phyloP scores from a whole-genome alignment of 2,329 filamentous ascomycete genomes.

The Pseudocercospora macadamiae region DNA sequence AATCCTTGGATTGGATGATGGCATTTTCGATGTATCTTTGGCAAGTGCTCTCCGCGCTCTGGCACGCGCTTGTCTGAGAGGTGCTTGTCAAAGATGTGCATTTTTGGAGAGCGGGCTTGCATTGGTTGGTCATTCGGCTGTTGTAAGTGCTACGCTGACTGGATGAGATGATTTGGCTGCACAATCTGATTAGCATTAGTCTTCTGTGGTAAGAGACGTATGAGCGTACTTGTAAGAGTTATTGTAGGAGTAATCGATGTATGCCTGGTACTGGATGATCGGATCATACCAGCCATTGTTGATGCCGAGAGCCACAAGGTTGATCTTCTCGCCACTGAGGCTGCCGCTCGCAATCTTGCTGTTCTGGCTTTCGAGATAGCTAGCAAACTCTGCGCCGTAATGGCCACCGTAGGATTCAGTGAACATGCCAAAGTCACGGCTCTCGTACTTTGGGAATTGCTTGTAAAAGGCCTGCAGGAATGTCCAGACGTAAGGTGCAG shows the following conservation, averaged over 20 bases:
- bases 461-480: constrained; percentile 60
- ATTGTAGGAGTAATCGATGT: constrained; percentile 38
- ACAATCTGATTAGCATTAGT: not conserved
- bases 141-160: constrained; percentile 60
- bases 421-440: constrained; percentile 49
- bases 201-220: not conserved
- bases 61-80: constrained; percentile 39
- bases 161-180: constrained; percentile 48
- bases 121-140: constrained; percentile 53
- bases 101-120: constrained; percentile 44
- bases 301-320: constrained; percentile 57
- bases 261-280: constrained; percentile 45
- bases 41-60: constrained; percentile 41
- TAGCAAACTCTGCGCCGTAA: constrained; percentile 68
- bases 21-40: constrained; percentile 42
- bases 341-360: constrained; percentile 55
- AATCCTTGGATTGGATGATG: constrained; percentile 26
- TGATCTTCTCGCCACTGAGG: constrained; percentile 45
- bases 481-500: constrained; percentile 59
- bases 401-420: constrained; percentile 59
- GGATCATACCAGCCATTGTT: constrained; percentile 62
- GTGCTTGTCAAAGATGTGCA: constrained; percentile 38
- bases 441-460: constrained; percentile 49
- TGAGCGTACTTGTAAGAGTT: constrained; percentile 42
- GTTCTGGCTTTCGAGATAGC: constrained; percentile 65